phyloP scores from a whole-genome alignment of 2,329 filamentous ascomycete genomes.

The Diaporthe nobilis region DNA sequence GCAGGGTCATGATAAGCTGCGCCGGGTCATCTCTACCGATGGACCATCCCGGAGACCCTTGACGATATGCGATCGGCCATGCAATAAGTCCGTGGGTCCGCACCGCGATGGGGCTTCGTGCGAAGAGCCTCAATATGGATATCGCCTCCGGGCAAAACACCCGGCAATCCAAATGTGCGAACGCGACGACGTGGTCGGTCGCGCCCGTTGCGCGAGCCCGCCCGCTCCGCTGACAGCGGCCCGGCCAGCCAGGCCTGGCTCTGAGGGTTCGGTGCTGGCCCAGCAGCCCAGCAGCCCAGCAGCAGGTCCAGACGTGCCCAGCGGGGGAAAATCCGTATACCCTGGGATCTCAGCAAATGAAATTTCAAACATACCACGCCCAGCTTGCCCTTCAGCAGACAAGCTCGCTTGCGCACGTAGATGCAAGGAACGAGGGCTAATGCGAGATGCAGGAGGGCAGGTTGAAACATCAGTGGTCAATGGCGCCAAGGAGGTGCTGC shows the following conservation, averaged over 20 bases:
- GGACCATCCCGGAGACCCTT: neutral
- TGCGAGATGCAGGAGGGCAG: slow-evolving; percentile 11
- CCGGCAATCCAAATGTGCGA: neutral
- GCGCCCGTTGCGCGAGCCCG: neutral
- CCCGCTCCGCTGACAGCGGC: neutral
- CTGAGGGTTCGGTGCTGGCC: neutral
- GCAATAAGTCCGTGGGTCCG: neutral
- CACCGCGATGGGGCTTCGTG: neutral
- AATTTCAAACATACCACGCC: neutral
- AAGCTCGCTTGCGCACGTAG: slow-evolving; percentile 3
- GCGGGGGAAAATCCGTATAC: neutral
- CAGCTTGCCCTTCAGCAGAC: neutral
- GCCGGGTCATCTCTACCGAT: neutral
- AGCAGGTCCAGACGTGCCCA: neutral
- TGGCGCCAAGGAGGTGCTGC: slow-evolving; percentile 18
- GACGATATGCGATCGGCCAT: slow-evolving; percentile 22
- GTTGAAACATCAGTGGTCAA: slow-evolving; percentile 21
- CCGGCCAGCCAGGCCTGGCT: neutral
- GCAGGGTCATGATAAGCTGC: neutral
- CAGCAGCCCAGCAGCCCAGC: neutral
- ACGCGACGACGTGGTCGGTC: neutral
- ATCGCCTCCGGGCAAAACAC: neutral
- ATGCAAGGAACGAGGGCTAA: slow-evolving; percentile 19
- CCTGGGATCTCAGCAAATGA: neutral
- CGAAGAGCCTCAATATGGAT: slow-evolving; percentile 9